A percentile compares a stretch with the other conserved stretches of the same genome.
These are phyloP conservation scores for Arthromyces matolae DNA, from an alignment of 768 basidiomycete species.

Conservation along the genomic window DNA sequence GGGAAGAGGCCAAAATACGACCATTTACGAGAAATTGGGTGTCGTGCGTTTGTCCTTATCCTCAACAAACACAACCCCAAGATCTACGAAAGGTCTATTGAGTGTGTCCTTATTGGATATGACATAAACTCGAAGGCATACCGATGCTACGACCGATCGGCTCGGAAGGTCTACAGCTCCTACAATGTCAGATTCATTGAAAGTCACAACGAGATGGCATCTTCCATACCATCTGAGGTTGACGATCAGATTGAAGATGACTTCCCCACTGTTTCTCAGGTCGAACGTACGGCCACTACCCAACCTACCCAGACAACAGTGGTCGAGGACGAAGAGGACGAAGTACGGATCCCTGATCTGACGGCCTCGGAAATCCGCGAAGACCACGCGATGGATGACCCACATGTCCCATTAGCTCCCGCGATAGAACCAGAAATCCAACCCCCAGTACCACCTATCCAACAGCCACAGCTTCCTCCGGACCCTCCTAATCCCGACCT, in stretches of 20 bases:
- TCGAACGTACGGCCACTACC: neutral
- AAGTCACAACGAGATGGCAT: conserved; percentile 14
- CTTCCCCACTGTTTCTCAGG: neutral
- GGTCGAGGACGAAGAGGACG: neutral
- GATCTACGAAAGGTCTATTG: conserved; percentile 18
- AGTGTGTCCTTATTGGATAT: conserved; percentile 39
- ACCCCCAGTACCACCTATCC: no score
- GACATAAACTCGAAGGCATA: conserved; percentile 29
- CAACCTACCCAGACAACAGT: neutral
- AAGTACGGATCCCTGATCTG: no score
- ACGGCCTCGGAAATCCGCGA: no score
- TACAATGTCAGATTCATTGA: conserved; percentile 27
- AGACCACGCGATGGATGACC: no score
- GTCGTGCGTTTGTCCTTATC: conserved; percentile 30
- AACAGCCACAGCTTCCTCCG: no score
- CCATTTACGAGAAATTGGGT: conserved; percentile 31
- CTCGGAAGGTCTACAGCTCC: conserved; percentile 16
- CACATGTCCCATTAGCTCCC: no score
- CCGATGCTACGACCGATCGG: conserved; percentile 23
- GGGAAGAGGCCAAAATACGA: conserved; percentile 23
- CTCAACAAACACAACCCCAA: conserved; percentile 29
- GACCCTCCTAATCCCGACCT: neutral
- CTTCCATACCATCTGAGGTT: neutral
- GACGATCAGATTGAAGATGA: no score
- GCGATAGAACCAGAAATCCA: no score